Evolutionary conservation across 371 early-diverging fungal species (phyloP).

Genomic region (Rhizopus delemar): DNA sequence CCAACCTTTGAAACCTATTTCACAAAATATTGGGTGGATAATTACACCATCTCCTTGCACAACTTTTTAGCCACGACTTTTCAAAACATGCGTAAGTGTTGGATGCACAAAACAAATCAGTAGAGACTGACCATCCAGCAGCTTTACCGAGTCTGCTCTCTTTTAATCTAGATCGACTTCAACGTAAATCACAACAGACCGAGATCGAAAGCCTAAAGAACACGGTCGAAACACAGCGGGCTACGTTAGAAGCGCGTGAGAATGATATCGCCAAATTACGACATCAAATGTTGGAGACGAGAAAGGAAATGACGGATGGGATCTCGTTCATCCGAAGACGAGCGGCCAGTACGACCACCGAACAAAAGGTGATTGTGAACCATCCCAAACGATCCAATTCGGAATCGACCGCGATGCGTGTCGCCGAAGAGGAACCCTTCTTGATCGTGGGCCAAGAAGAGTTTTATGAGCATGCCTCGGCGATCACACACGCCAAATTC

Average conservation of each 20-base stretch:
- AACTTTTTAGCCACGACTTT: constrained; percentile 71
- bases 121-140: constrained; percentile 14
- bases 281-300: constrained; percentile 44
- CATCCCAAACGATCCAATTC: constrained; percentile 13
- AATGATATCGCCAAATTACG: constrained; percentile 54
- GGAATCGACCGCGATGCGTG: constrained; percentile 8
- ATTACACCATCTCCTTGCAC: constrained; percentile 62
- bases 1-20: constrained; percentile 67
- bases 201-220: constrained; percentile 59
- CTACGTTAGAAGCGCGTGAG: constrained; percentile 53
- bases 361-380: constrained; percentile 4
- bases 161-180: constrained; percentile 61
- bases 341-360: constrained; percentile 39
- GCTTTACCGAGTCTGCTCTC: constrained; percentile 64
- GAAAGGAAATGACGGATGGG: constrained; percentile 53
- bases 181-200: constrained; percentile 57
- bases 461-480: constrained; percentile 64
- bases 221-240: constrained; percentile 53
- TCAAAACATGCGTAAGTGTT: constrained; percentile 66
- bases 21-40: constrained; percentile 68
- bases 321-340: constrained; percentile 46
- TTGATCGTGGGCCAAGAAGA: constrained; percentile 56
- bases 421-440: constrained; percentile 42
- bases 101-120: neutral
- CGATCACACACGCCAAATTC: constrained; percentile 62